phyloP scores from a whole-genome alignment of 495 filamentous ascomycete genomes.

The Opeltia flavorubescens region DNA sequence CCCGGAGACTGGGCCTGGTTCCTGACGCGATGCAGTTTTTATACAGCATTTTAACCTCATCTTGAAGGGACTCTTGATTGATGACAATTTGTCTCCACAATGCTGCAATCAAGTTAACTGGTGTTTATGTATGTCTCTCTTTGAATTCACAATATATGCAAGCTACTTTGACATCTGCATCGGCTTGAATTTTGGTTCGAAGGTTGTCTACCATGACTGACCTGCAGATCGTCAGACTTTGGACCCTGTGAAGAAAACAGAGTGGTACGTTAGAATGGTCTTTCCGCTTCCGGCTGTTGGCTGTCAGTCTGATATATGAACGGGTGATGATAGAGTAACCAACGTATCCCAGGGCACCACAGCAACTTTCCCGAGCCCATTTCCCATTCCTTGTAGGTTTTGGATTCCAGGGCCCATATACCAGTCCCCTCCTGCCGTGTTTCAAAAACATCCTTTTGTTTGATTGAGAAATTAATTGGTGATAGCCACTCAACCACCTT shows the following conservation, averaged over 20 bases:
- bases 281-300: neutral
- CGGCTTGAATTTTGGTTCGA: neutral
- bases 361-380: too few species aligned
- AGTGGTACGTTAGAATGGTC: neutral
- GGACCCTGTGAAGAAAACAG: too few species aligned
- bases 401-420: too few species aligned
- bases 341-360: neutral
- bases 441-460: too few species aligned
- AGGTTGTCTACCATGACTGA: neutral
- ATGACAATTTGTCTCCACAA: constrained; percentile 23
- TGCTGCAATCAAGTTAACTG: constrained; percentile 17
- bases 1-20: constrained; percentile 20
- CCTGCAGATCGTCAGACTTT: neutral
- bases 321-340: neutral
- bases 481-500: too few species aligned
- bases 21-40: neutral
- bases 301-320: neutral
- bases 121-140: constrained; percentile 15
- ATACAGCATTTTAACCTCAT: neutral
- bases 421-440: too few species aligned
- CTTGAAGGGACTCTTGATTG: neutral
- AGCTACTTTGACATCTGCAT: neutral
- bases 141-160: constrained; percentile 29
- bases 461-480: too few species aligned
- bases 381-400: too few species aligned